Conservation (phyloP, 805 yeast species). For the Candida yuanshanica region DNA sequence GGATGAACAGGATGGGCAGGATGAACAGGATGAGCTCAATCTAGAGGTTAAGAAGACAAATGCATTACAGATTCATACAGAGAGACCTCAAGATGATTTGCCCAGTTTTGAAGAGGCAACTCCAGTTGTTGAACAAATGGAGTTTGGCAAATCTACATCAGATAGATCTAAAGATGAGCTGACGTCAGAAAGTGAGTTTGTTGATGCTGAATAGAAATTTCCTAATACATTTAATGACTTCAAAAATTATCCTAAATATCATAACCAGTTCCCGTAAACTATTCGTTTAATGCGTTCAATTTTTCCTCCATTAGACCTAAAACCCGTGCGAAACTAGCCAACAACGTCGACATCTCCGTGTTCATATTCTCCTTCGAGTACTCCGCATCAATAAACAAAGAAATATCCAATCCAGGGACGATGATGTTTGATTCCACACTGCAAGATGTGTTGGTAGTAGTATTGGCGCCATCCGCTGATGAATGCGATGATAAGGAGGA, state of each 20-base stretch:
- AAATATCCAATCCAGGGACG: conserved; percentile 14
- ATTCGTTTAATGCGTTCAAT: conserved; percentile 18
- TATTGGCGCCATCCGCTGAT: conserved; percentile 6
- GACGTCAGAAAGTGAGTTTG: neutral
- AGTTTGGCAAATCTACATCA: neutral
- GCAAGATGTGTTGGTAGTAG: conserved; percentile 1
- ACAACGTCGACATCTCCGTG: conserved; percentile 20
- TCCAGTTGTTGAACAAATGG: conserved; percentile 4
- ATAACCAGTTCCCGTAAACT: neutral
- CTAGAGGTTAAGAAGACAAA: conserved; percentile 1
- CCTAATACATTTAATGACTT: no score
- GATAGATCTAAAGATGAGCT: neutral
- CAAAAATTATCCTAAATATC: neutral
- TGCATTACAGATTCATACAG: conserved; percentile 11
- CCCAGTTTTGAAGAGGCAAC: conserved; percentile 13
- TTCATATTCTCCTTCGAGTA: conserved; percentile 21
- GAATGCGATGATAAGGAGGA: conserved; percentile 11
- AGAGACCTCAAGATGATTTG: conserved; percentile 14
- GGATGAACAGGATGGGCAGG: conserved; percentile 1
- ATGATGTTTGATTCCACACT: neutral
- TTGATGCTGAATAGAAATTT: neutral
- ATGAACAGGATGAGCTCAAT: conserved; percentile 1
- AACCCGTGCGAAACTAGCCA: conserved; percentile 17
- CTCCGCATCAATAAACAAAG: conserved; percentile 20
- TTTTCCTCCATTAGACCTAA: conserved; percentile 29